A percentile compares a stretch with the other conserved stretches of the same genome.
Conservation (phyloP, 1,284 basidiomycete genomes). For the Ustilago sp. region DNA sequence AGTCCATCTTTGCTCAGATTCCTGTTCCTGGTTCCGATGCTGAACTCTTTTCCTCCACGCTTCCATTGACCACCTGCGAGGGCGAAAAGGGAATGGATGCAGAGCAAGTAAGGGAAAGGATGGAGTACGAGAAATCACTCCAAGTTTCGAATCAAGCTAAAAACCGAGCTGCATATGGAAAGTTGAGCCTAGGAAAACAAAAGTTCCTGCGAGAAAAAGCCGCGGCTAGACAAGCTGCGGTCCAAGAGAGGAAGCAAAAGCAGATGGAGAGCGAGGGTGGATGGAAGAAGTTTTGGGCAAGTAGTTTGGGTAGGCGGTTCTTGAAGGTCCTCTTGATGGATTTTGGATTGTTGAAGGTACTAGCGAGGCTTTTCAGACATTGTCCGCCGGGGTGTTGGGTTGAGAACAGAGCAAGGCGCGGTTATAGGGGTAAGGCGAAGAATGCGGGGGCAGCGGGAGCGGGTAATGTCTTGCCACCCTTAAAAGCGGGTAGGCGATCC, state of each 20-base stretch:
- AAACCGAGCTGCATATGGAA: slow-evolving; percentile 59
- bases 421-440: background rate
- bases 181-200: slow-evolving; percentile 41
- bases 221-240: slow-evolving; percentile 15
- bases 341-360: slow-evolving; percentile 5
- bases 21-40: slow-evolving; percentile 50
- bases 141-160: slow-evolving; percentile 42
- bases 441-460: slow-evolving; percentile 12
- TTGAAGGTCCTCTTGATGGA: slow-evolving; percentile 22
- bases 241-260: background rate
- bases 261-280: background rate
- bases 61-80: background rate
- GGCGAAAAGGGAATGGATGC: slow-evolving; percentile 11
- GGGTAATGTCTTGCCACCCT: slow-evolving; percentile 68
- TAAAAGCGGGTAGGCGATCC: slow-evolving; percentile 86
- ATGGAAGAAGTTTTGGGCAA: background rate
- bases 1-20: slow-evolving; percentile 55
- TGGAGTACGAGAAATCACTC: slow-evolving; percentile 46
- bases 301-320: slow-evolving; percentile 1
- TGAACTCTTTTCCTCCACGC: slow-evolving; percentile 22
- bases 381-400: slow-evolving; percentile 23
- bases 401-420: background rate
- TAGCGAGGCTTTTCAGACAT: slow-evolving; percentile 22
- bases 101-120: slow-evolving; percentile 31
- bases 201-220: slow-evolving; percentile 28